A percentile compares a stretch with the other conserved stretches of the same genome.
phyloP scores from a whole-genome alignment of 1,139 yeast species.

The Yamadazyma taylorii region DNA sequence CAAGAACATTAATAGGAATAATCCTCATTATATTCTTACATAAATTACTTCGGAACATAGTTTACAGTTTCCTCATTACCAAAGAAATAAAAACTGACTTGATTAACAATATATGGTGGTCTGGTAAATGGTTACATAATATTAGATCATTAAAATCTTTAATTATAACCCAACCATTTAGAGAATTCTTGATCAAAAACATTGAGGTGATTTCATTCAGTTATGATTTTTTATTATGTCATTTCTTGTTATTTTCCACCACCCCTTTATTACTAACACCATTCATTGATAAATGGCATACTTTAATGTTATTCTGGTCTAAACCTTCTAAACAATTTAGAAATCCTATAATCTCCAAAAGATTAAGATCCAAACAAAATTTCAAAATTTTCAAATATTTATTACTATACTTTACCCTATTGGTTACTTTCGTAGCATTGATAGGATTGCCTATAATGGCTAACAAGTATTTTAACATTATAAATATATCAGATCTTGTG shows the following conservation, averaged over 20 bases:
- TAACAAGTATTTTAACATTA: conserved; percentile 18
- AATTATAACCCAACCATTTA: conserved; percentile 59
- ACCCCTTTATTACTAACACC: conserved; percentile 69
- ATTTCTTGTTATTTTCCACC: conserved; percentile 57
- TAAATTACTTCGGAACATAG: conserved; percentile 42
- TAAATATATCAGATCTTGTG: conserved; percentile 14
- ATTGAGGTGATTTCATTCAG: conserved; percentile 71
- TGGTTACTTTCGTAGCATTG: conserved; percentile 18
- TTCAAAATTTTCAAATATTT: conserved; percentile 19
- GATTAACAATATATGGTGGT: conserved; percentile 81
- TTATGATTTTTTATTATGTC: conserved; percentile 71
- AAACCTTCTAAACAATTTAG: conserved; percentile 28
- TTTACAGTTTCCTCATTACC: conserved; percentile 43
- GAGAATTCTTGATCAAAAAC: conserved; percentile 68
- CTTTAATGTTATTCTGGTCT: conserved; percentile 39
- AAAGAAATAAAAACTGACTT: conserved; percentile 59
- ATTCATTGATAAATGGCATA: conserved; percentile 45
- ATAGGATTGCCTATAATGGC: conserved; percentile 29
- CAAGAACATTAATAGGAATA: conserved; percentile 56
- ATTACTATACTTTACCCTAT: conserved; percentile 21
- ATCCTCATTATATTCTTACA: conserved; percentile 59
- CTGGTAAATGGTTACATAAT: conserved; percentile 65
- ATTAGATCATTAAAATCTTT: conserved; percentile 57
- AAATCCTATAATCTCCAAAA: conserved; percentile 26
- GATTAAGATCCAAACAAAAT: conserved; percentile 20